Base-by-base conservation (phyloP, 768 basidiomycete species). In the Calocybe cyanea region DNA sequence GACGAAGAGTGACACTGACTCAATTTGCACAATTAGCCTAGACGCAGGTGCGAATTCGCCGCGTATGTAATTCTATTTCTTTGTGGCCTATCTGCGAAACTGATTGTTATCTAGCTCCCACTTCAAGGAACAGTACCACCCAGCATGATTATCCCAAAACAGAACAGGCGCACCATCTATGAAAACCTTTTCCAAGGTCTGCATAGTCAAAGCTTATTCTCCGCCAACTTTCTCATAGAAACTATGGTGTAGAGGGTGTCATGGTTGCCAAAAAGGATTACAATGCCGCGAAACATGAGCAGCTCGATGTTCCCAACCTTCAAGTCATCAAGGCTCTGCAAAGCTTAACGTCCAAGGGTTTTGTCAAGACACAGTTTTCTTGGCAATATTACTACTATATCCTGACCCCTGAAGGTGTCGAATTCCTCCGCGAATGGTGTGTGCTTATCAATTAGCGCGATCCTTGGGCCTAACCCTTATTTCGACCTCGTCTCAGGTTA, bases 301-400 rank as follows among this genome's bases (percentile, higher is more conserved):
- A 97, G 49, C 75, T 84, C 50, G 80, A 83, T 41, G 80, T 83
- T 38, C 80, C 81, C 43, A 83, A 84, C 58, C 77, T 83, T 43
- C 69, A 84, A 54, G 82, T 83, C 51, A 83, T 84, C 69, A 84
- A 83, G 69, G 80, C 80, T 40, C 70, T 82, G 62, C 81, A 83
- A 58, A 82, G 80, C 67, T 67, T 84, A 56, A 83, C 77, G 54
- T 83, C 80, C 34, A 76, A 68, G 64, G 94, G 95, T 46, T 83
- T 76, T 68, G 92, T 98, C 75, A 97, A 97, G 83, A 99, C 96
- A 57, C 95, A 92, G 65, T 98, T 98, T 79, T 92, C 88, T 39
- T 99, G 96, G 96, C 93, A 97, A 64, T 96, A 83, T 79, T 99
- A 96, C 73, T 99, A 98, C 75, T 99, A 98, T 73, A 80, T 83